Evolutionary conservation across 371 early-diverging fungal species (phyloP).

Genomic region (Lichtheimia ramosa): DNA sequence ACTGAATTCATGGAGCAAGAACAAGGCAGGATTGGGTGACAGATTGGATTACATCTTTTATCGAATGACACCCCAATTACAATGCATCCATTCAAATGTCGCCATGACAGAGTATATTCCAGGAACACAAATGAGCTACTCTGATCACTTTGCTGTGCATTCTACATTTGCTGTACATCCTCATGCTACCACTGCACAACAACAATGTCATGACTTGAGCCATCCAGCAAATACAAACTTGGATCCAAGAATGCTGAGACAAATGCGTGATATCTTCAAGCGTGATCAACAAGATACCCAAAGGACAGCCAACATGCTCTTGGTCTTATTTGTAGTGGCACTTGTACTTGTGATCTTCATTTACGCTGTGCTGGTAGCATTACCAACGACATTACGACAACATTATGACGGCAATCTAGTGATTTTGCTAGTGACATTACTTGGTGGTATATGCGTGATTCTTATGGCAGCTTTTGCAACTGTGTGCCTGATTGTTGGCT

Average conservation of each 20-base stretch:
- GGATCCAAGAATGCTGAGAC: slow-evolving; percentile 6
- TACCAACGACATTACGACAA: slow-evolving; percentile 4
- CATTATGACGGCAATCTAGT: slow-evolving; percentile 2
- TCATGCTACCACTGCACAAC: neutral
- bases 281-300: slow-evolving; percentile 18
- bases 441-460: slow-evolving; percentile 20
- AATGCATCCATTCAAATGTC: slow-evolving; percentile 41
- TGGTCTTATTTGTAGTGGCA: slow-evolving; percentile 11
- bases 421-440: slow-evolving; percentile 7
- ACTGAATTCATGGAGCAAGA: slow-evolving; percentile 51
- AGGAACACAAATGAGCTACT: slow-evolving; percentile 37
- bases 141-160: slow-evolving; percentile 63
- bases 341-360: slow-evolving; percentile 17
- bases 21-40: slow-evolving; percentile 44
- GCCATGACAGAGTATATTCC: slow-evolving; percentile 46
- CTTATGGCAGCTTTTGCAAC: slow-evolving; percentile 15
- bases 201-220: neutral
- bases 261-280: slow-evolving; percentile 17
- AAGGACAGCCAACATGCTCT: slow-evolving; percentile 14
- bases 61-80: slow-evolving; percentile 33
- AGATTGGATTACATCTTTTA: slow-evolving; percentile 65
- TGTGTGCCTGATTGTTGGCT: slow-evolving; percentile 39
- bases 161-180: slow-evolving; percentile 35
- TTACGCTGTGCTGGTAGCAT: slow-evolving; percentile 11
- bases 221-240: slow-evolving; percentile 25